These are phyloP conservation scores for Quercus bicolor DNA, from an alignment of 306 rosid genomes.

Conservation along the genomic window DNA sequence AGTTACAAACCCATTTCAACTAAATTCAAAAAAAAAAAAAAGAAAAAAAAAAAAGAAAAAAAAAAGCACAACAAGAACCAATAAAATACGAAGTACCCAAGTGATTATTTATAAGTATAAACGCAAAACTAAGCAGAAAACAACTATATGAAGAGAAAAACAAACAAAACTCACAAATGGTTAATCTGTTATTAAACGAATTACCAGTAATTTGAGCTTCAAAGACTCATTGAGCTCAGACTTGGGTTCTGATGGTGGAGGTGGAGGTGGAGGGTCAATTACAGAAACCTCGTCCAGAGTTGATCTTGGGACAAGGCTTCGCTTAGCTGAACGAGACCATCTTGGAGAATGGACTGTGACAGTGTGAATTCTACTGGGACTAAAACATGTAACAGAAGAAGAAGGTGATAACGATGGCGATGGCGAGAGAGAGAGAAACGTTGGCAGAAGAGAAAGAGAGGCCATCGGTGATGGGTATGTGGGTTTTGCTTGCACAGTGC, in stretches of 20 bases:
- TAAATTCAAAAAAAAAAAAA: not conserved
- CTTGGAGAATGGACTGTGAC: slow-evolving; percentile 10
- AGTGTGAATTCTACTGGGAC: slow-evolving; percentile 14
- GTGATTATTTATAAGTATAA: not conserved
- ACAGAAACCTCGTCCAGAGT: slow-evolving; percentile 27
- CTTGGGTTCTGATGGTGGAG: slow-evolving; percentile 12
- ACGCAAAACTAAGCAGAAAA: not conserved
- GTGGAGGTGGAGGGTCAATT: slow-evolving; percentile 33
- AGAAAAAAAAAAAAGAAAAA: not conserved
- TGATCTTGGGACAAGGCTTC: slow-evolving; percentile 36
- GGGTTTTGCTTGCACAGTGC: not conserved
- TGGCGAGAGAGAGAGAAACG: slow-evolving; percentile 8
- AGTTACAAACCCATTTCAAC: not conserved
- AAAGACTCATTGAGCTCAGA: slow-evolving; percentile 41
- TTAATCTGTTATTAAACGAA: not conserved
- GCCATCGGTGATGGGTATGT: slow-evolving; percentile 33
- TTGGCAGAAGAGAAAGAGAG: slow-evolving; percentile 30
- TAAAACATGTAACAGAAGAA: slow-evolving; percentile 1
- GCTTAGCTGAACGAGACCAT: slow-evolving; percentile 10
- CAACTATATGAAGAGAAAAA: not conserved
- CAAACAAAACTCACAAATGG: not conserved
- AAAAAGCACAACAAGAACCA: not conserved
- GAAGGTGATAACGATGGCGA: slow-evolving; percentile 9
- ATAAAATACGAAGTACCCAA: not conserved
- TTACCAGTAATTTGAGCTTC: slow-evolving; percentile 77